Evolutionary conservation across 2,329 filamentous ascomycete species (phyloP).

Genomic region (Diaporthe australafricana): DNA sequence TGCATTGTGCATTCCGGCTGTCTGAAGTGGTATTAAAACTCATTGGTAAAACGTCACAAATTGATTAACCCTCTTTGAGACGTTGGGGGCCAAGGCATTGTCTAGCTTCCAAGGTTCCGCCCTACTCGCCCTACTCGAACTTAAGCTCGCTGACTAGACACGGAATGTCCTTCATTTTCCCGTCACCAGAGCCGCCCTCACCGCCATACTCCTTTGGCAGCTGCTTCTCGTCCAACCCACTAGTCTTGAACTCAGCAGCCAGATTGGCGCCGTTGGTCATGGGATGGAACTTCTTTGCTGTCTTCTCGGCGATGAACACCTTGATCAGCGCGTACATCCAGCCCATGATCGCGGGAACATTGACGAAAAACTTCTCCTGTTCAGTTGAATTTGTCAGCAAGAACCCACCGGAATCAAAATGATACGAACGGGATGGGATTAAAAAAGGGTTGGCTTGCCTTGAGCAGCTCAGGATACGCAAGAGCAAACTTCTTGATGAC

Average conservation of each 20-base stretch:
- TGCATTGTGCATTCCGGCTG: neutral
- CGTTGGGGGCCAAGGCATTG: neutral
- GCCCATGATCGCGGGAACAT: slow-evolving; percentile 91
- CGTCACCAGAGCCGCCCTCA: slow-evolving; percentile 57
- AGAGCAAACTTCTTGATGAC: slow-evolving; percentile 84
- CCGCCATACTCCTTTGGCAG: slow-evolving; percentile 86
- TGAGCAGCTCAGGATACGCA: slow-evolving; percentile 89
- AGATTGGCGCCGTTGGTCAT: slow-evolving; percentile 80
- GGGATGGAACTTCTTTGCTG: slow-evolving; percentile 83
- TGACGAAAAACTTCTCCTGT: slow-evolving; percentile 91
- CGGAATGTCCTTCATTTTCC: slow-evolving; percentile 36
- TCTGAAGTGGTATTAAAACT: neutral
- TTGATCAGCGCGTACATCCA: slow-evolving; percentile 85
- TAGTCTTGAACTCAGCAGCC: slow-evolving; percentile 69
- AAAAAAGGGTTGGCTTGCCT: slow-evolving; percentile 49
- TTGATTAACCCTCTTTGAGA: neutral
- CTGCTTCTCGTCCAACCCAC: slow-evolving; percentile 65
- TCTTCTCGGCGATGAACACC: slow-evolving; percentile 78
- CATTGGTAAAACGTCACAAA: neutral
- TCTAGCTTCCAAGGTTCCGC: neutral
- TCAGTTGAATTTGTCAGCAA: neutral
- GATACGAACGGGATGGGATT: neutral
- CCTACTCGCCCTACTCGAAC: slow-evolving; percentile 33
- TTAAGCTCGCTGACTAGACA: slow-evolving; percentile 31
- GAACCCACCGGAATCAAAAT: too few species aligned